phyloP scores from a whole-genome alignment of 139 green algal species.

The Chlamydomonas incerta region DNA sequence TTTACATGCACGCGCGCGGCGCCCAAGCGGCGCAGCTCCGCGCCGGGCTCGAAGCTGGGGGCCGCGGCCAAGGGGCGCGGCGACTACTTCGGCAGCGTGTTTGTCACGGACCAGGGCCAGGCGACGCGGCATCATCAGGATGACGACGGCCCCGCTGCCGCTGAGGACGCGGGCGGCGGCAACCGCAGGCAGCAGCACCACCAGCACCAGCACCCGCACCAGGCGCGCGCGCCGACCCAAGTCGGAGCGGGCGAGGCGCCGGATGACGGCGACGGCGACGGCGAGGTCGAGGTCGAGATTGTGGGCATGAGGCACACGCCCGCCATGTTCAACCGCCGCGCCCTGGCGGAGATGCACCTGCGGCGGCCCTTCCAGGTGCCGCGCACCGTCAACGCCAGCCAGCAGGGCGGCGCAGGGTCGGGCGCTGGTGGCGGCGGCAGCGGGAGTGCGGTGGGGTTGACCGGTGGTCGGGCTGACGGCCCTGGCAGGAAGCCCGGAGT shows the following conservation, averaged over 20 bases:
- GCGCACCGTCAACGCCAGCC: neutral
- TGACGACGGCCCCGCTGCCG: too few relatives aligned
- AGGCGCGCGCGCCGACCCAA: neutral
- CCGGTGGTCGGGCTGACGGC: too few relatives aligned
- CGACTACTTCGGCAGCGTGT: neutral
- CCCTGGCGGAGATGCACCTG: neutral
- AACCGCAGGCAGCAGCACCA: too few relatives aligned
- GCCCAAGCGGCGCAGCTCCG: conserved; percentile 3
- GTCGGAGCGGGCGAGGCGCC: neutral
- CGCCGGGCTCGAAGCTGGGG: neutral
- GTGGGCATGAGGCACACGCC: neutral
- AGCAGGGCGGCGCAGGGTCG: too few relatives aligned
- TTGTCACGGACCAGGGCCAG: neutral
- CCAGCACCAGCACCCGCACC: neutral
- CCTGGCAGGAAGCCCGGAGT: too few relatives aligned
- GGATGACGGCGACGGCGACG: neutral
- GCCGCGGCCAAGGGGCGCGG: neutral
- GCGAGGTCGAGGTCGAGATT: neutral
- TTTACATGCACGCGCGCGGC: neutral
- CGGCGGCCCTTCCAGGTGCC: conserved; percentile 22
- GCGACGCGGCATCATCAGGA: too few relatives aligned
- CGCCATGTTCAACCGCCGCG: neutral
- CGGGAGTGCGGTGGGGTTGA: too few relatives aligned
- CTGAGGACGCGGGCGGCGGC: too few relatives aligned
- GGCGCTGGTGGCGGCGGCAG: too few relatives aligned